These are phyloP conservation scores for Limonium bicolor DNA, from an alignment of 148 eudicot genomes.

Conservation along the genomic window DNA sequence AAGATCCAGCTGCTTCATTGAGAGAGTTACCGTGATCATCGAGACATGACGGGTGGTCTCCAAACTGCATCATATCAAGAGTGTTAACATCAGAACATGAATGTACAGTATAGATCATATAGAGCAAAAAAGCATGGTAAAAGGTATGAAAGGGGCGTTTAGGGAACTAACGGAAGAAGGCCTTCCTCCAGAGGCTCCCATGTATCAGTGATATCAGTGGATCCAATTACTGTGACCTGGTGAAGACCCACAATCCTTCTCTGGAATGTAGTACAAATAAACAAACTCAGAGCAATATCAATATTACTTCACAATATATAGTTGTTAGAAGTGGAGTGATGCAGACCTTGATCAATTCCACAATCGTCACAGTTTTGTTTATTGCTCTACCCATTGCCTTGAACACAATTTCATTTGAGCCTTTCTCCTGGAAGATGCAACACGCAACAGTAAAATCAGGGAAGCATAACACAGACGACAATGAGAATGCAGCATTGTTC, in stretches of 20 bases:
- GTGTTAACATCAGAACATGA: neutral
- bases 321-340: neutral
- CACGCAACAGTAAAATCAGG: conserved; percentile 2
- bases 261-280: conserved; percentile 31
- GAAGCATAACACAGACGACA: no score
- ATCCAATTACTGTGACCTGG: conserved; percentile 78
- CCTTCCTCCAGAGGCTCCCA: conserved; percentile 99
- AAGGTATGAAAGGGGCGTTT: no score
- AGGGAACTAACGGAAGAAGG: conserved; percentile 68
- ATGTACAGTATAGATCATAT: no score
- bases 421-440: conserved; percentile 49
- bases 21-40: conserved; percentile 76
- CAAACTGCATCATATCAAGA: conserved; percentile 47
- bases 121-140: no score
- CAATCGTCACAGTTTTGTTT: conserved; percentile 92
- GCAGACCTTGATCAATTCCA: conserved; percentile 87
- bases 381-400: conserved; percentile 99
- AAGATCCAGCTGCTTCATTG: conserved; percentile 54
- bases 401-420: conserved; percentile 62
- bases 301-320: no score
- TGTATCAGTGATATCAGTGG: conserved; percentile 86
- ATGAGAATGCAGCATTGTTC: no score
- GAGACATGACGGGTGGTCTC: conserved; percentile 96
- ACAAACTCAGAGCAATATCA: neutral
- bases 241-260: conserved; percentile 94